phyloP scores from a whole-genome alignment of 169 alveolate species.

The Nephromyces sp. region DNA sequence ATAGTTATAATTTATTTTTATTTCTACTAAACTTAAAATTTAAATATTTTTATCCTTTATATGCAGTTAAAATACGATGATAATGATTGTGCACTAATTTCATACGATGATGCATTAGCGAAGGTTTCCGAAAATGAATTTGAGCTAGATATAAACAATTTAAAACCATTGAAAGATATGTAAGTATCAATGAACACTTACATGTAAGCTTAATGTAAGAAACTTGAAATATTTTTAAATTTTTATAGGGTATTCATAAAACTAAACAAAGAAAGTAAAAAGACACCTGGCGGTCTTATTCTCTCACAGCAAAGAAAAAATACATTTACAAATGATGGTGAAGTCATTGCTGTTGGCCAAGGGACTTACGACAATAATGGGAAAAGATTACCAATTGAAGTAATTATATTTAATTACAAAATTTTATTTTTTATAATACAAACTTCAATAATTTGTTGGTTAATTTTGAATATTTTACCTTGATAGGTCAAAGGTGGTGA shows the following conservation, averaged over 20 bases:
- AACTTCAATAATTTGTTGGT: too few species aligned
- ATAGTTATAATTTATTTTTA: neutral
- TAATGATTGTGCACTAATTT: neutral
- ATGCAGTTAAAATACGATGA: neutral
- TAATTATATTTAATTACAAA: too few species aligned
- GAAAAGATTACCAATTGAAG: neutral
- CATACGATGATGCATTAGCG: neutral
- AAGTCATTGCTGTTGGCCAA: neutral
- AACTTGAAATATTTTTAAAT: neutral
- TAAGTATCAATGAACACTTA: neutral
- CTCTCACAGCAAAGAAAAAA: neutral
- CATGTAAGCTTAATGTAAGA: neutral
- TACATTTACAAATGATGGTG: neutral
- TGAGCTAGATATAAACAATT: neutral
- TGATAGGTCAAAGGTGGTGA: too few species aligned
- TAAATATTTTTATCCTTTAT: neutral
- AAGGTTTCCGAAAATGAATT: neutral
- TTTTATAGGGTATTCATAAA: neutral
- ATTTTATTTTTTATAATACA: too few species aligned
- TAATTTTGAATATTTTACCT: too few species aligned
- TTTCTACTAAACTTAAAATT: neutral
- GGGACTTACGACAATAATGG: neutral
- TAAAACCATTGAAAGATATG: neutral
- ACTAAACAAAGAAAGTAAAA: neutral
- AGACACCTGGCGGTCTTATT: neutral